Evolutionary conservation across 148 eudicot genomes (phyloP), one percentile per base, ranked within the genome.

Genomic region (Silene conica): DNA sequence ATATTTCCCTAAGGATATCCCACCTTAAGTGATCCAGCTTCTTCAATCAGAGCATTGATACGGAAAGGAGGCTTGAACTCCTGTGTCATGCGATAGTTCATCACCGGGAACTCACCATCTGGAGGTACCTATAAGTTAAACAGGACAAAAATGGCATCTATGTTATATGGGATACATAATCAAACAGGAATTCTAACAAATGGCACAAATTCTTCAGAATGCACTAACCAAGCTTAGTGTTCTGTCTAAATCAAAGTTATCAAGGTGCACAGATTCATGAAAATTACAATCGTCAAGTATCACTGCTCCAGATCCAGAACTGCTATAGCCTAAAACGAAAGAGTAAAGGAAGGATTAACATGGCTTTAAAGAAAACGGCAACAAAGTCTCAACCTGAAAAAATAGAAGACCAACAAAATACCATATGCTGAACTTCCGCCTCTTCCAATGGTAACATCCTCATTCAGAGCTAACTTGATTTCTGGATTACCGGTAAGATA

Each of bases 71-170:
- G 97, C 80, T 87, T 89, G 76, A 91, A 94, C 82, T 94, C 98
- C 79, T 92, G 98, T 31, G 97, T 95, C 79, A 95, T 91, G 21
- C 96, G 98, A 76, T 95, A 95, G 88, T 95, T 95, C 98, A 95
- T 95, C 65, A 95, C 98, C n/a, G 98, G 97, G 73, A 95, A 95
- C 79, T 95, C 98, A 68, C 97, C 97, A 82, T 92, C 96, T 60
- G 98, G 85, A 48, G 98, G 98, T 62, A 91, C 96, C 98, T 94
- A 65, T 22, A 56, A n/a, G 3, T 60, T n/a, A 55, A 0, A 19
- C 80, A 68, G n/a, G 57, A 50, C 71, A 46, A 67, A 50, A 34
- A 59, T 41, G 8, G 54, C 28, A 22, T 20, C 63, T 26, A 45
- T 5, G 55, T 25, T 38, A 45, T 20, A 28, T 38, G 46, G 38